Conservation (phyloP, 139 green algal species). For the Haematococcus sp. region DNA sequence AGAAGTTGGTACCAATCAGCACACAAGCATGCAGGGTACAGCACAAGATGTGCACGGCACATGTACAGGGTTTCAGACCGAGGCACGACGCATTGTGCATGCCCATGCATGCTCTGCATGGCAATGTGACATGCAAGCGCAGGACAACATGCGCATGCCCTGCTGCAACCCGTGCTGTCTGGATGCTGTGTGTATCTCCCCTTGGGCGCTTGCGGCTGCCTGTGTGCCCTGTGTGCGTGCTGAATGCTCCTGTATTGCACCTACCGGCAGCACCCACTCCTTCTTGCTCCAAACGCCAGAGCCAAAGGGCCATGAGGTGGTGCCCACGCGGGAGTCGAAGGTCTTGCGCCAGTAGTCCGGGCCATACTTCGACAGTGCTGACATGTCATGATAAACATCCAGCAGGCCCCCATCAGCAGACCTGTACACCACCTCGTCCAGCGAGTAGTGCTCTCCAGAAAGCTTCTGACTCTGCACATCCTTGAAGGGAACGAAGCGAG, state of each 20-base stretch:
- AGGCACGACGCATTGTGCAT: background rate
- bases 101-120: too few species aligned
- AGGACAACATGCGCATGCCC: too few species aligned
- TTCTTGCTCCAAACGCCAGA: constrained; percentile 99
- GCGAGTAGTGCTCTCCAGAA: constrained; percentile 81
- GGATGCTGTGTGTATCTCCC: too few species aligned
- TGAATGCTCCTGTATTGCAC: too few species aligned
- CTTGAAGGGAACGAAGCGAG: constrained; percentile 92
- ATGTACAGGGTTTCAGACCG: background rate
- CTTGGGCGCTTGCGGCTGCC: too few species aligned
- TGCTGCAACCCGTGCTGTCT: too few species aligned
- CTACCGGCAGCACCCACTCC: constrained; percentile 96
- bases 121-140: background rate
- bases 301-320: constrained; percentile 93
- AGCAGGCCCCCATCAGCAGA: constrained; percentile 83
- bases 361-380: constrained; percentile 80
- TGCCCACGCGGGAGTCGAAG: constrained; percentile 91
- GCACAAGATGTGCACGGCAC: background rate
- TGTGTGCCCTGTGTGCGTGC: too few species aligned
- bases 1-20: too few species aligned
- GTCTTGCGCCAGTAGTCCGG: constrained; percentile 91
- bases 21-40: constrained; percentile 2
- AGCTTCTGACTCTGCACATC: constrained; percentile 40
- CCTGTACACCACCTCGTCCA: constrained; percentile 94
- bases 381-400: constrained; percentile 97